phyloP scores from a whole-genome alignment of 768 basidiomycete genomes.

The Leccinum fibrillosum region DNA sequence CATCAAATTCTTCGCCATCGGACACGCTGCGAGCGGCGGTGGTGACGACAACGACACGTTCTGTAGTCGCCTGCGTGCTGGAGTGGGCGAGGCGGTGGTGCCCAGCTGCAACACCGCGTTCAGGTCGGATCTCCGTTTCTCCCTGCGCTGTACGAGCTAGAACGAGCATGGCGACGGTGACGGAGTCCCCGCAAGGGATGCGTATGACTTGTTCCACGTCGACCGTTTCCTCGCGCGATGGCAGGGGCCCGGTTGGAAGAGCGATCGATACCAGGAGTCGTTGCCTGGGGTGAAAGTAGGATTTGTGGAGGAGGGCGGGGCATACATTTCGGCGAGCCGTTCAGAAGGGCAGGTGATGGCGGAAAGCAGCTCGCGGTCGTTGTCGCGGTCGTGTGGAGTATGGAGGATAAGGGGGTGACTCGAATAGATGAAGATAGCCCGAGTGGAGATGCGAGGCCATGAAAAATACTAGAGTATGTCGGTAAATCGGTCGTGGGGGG shows the following conservation, averaged over 20 bases:
- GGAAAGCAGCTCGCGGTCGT: slow-evolving; percentile 72
- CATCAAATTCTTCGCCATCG: slow-evolving; percentile 18
- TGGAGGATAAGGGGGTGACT: slow-evolving; percentile 61
- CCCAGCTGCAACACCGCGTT: slow-evolving; percentile 39
- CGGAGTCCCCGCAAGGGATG: slow-evolving; percentile 48
- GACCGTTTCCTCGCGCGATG: slow-evolving; percentile 50
- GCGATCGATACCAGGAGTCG: slow-evolving; percentile 36
- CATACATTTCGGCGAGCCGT: slow-evolving; percentile 84
- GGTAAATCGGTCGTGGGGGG: too few relatives aligned
- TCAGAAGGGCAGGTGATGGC: slow-evolving; percentile 72
- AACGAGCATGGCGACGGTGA: slow-evolving; percentile 14
- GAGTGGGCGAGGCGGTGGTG: slow-evolving; percentile 17
- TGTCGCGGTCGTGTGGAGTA: slow-evolving; percentile 74
- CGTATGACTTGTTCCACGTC: slow-evolving; percentile 74
- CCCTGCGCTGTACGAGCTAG: slow-evolving; percentile 39
- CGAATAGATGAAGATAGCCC: slow-evolving; percentile 43
- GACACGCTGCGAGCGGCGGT: slow-evolving; percentile 33
- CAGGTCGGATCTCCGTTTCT: slow-evolving; percentile 56
- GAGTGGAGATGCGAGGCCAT: background rate
- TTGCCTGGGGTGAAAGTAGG: slow-evolving; percentile 22
- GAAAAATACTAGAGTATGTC: background rate
- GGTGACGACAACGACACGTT: slow-evolving; percentile 41
- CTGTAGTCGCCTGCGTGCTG: slow-evolving; percentile 28
- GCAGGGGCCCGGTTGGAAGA: slow-evolving; percentile 39
- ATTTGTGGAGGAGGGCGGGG: slow-evolving; percentile 62